Base-by-base conservation (phyloP, 768 basidiomycete genomes). In the Podaxis rugospora region DNA sequence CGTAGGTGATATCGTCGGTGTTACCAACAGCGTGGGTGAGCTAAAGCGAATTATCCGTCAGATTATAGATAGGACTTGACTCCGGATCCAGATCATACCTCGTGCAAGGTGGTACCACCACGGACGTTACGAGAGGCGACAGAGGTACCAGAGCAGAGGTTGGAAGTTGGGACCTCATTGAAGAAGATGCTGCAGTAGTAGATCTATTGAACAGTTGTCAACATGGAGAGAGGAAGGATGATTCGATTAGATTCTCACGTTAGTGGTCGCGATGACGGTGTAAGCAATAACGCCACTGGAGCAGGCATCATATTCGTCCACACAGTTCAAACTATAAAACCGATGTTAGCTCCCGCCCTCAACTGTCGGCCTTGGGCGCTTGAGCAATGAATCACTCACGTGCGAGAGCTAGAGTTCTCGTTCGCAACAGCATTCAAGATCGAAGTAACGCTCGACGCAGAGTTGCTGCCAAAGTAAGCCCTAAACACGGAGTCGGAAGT, bases 171-270 rank as follows among this genome's bases (percentile, higher is more conserved):
- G 16, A 79, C 76, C 66, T 82, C 75, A 59, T 74, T 73, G 74
- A 77, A 82, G 75, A 82, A 80, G 64, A 77, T 70, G 64, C 66
- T 68, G 72, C 80, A 81, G 70, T 65, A 79, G 72, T 80, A 80
- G 66, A 82, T 77, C 77, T 78, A 61, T 7, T 40, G 14, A 42
- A 23, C 10, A 13, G 28, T n/a, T 9, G 16, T 53, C 28, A 60
- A 42, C 13, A n/a, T 18, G 40, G 21, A 28, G 21, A 28, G 16
- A 44, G 16, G 42, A 44, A 44, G 14, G 42, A 6, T 16, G n/a
- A n/a, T n/a, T n/a, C 14, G 4, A 42, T 18, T 39, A 10, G 18
- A 23, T n/a, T 14, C 72, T 42, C 44, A 77, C 75, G 68, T 80
- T 77, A 61, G 77, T 80, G n/a, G 78, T 75, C n/a, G 77, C 57